These are phyloP conservation scores for Mycena floridula DNA, from an alignment of 768 basidiomycete species.

Conservation along the genomic window DNA sequence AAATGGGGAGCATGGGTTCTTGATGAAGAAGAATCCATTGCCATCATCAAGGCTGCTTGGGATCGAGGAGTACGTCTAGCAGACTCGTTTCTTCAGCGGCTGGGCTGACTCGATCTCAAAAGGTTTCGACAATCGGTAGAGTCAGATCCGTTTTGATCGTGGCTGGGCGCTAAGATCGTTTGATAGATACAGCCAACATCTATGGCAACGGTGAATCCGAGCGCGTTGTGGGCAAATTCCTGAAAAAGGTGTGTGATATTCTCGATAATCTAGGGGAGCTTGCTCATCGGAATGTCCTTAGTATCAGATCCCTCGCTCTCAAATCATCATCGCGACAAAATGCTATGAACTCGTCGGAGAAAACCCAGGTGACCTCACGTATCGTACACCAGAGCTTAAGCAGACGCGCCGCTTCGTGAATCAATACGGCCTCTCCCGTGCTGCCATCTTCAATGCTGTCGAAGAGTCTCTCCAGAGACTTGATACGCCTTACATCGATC, in stretches of 20 bases:
- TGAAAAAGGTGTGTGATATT: conserved; percentile 21
- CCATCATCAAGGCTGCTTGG: conserved; percentile 43
- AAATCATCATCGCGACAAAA: conserved; percentile 2
- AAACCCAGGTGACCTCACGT: background rate
- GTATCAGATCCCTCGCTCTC: conserved; percentile 17
- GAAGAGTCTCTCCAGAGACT: conserved; percentile 14
- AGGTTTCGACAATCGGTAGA: no score
- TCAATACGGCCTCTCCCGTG: conserved; percentile 8
- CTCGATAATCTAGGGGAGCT: background rate
- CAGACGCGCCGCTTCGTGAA: background rate
- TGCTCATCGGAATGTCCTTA: conserved; percentile 2
- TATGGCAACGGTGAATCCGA: conserved; percentile 35
- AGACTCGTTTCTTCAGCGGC: no score
- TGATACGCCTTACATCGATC: conserved; percentile 14
- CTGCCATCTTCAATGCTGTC: conserved; percentile 13
- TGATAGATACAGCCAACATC: conserved; percentile 30
- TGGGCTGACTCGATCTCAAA: no score
- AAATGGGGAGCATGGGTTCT: conserved; percentile 36
- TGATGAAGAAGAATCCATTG: conserved; percentile 34
- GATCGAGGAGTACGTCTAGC: conserved; percentile 27
- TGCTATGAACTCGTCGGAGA: conserved; percentile 9
- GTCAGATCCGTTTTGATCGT: no score
- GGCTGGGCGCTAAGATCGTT: no score
- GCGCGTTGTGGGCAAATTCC: conserved; percentile 32
- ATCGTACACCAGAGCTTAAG: background rate